Conservation (phyloP, 257 asterid genomes). For the Solanum chmielewskii region DNA sequence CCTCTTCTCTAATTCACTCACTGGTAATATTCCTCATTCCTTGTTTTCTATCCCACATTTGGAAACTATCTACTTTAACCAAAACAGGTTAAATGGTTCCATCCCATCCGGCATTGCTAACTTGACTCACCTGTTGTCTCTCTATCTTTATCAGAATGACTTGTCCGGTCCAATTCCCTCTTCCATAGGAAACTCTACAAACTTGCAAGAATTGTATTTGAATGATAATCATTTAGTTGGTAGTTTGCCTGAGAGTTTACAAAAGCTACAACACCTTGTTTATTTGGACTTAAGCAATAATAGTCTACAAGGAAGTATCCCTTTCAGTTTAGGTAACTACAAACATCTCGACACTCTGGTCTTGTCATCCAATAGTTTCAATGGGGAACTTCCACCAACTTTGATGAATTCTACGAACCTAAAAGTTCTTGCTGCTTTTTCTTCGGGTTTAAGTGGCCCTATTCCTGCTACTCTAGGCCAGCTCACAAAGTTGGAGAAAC, state of each 20-base stretch:
- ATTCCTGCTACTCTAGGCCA: slow-evolving; percentile 65
- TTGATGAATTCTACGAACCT: slow-evolving; percentile 56
- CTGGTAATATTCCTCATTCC: slow-evolving; percentile 49
- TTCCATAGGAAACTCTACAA: slow-evolving; percentile 52
- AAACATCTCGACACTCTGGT: slow-evolving; percentile 15
- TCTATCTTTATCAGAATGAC: slow-evolving; percentile 30
- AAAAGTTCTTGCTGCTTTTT: slow-evolving; percentile 26
- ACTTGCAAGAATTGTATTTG: slow-evolving; percentile 40
- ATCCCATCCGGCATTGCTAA: slow-evolving; percentile 49
- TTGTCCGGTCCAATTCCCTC: slow-evolving; percentile 58
- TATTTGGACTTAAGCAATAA: slow-evolving; percentile 34
- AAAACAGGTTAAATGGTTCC: slow-evolving; percentile 51
- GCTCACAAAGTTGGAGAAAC: slow-evolving; percentile 29
- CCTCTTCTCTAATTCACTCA: slow-evolving; percentile 39
- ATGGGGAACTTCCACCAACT: slow-evolving; percentile 46
- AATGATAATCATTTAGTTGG: slow-evolving; percentile 40
- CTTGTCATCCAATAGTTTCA: slow-evolving; percentile 42
- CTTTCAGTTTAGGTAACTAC: slow-evolving; percentile 36
- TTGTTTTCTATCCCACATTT: slow-evolving; percentile 41
- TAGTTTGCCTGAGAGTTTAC: slow-evolving; percentile 42
- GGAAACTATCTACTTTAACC: slow-evolving; percentile 22
- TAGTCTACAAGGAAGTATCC: slow-evolving; percentile 39
- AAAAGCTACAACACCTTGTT: slow-evolving; percentile 35
- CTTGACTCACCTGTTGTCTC: slow-evolving; percentile 13
- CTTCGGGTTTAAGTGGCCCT: slow-evolving; percentile 46